phyloP scores from a whole-genome alignment of 2,329 filamentous ascomycete species.

The Ascochyta rabiei region DNA sequence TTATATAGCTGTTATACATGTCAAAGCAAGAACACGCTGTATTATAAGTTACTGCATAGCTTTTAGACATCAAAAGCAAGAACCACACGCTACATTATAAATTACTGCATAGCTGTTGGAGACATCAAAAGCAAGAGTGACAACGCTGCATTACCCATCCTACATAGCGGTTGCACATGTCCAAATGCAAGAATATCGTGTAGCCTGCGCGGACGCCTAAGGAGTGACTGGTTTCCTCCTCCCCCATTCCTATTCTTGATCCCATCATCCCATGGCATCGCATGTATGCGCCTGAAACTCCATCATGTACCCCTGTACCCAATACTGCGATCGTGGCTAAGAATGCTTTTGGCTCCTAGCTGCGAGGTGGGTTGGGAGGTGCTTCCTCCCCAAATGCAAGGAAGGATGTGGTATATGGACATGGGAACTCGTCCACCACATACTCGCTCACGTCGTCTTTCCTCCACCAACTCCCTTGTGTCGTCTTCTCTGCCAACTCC shows the following conservation, averaged over 20 bases:
- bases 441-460: neutral
- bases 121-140: too few relatives aligned
- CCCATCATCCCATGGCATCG: neutral
- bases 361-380: neutral
- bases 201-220: conserved; percentile 20
- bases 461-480: too few relatives aligned
- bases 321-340: neutral
- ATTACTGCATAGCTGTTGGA: too few relatives aligned
- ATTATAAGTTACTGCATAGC: conserved; percentile 37
- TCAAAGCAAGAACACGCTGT: conserved; percentile 10
- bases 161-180: conserved; percentile 21
- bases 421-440: conserved; percentile 14
- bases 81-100: conserved; percentile 27
- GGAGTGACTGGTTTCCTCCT: conserved; percentile 19
- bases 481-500: too few relatives aligned
- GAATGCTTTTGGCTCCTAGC: neutral
- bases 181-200: conserved; percentile 8
- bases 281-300: conserved; percentile 16
- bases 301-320: conserved; percentile 6
- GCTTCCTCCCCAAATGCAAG: neutral
- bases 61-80: conserved; percentile 3
- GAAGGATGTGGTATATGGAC: conserved; percentile 13
- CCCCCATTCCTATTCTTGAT: neutral
- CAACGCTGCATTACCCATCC: conserved; percentile 34
- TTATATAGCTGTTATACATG: conserved; percentile 19